Percentiles rank a stretch among this genome's conserved stretches.
Evolutionary conservation across 192 early-diverging fungal genomes (phyloP).

Genomic region (Podila epigama): DNA sequence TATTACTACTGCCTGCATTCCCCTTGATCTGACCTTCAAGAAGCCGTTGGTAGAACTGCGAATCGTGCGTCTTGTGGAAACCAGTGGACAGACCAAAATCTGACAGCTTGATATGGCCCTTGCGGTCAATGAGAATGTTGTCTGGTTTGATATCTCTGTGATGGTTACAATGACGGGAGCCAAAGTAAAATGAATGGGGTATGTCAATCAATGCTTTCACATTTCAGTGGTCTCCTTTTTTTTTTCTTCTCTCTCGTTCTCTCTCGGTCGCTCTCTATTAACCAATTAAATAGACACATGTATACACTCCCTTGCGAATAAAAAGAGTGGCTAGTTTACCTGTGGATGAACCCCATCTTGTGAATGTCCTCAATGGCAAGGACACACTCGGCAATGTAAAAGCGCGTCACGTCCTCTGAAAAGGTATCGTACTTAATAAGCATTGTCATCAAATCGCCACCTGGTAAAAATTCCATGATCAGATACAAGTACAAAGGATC

Average conservation of each 20-base stretch:
- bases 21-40: constrained; percentile 73
- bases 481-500: constrained; percentile 92
- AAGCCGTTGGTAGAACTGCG: constrained; percentile 89
- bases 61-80: constrained; percentile 99
- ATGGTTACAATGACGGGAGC: neutral
- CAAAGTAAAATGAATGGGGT: neutral
- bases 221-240: neutral
- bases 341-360: constrained; percentile 93
- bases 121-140: constrained; percentile 94
- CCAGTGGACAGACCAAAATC: constrained; percentile 99
- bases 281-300: too few species aligned
- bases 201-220: neutral
- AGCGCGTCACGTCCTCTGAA: constrained; percentile 96
- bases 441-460: constrained; percentile 99
- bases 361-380: constrained; percentile 94
- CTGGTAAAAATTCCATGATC: constrained; percentile 99
- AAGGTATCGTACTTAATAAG: constrained; percentile 98
- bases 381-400: constrained; percentile 98
- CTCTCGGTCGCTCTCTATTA: too few species aligned
- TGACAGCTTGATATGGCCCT: constrained; percentile 99
- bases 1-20: constrained; percentile 35
- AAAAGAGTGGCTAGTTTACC: constrained; percentile 46
- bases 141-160: constrained; percentile 85
- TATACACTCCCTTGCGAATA: too few species aligned
- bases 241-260: neutral